Evolutionary conservation across 2,329 filamentous ascomycete species (phyloP), one percentile per base, ranked within the genome.

Genomic region (Xylaria sp.): DNA sequence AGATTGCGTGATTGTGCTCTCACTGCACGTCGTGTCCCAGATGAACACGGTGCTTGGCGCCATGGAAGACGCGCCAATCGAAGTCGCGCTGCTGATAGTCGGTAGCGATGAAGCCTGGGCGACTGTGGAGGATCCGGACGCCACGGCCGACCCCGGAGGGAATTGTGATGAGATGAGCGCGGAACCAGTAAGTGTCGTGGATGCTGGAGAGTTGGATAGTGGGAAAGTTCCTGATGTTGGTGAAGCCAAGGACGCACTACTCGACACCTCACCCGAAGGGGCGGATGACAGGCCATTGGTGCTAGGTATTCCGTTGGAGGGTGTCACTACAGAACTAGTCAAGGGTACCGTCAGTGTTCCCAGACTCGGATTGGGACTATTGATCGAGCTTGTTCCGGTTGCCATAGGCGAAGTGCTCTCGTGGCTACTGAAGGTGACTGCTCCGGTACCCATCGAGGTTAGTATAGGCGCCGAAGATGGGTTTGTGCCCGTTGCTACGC

Each of bases 11-110:
- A 64, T 60, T 40, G 64, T 66, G 29, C 40, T 66, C 53, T 64
- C 60, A 9, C 33, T 66, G 38, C 66, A 68, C 21, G 66, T 67
- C 25, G 65, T 54, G 31, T 67, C 66, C 51, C 41, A 63, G 21
- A 58, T 55, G 19, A 62, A 60, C 4, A 51, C 41, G 7, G 59
- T 63, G 49, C 52, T 60, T 25, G 53, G n/a, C 46, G 48, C 60
- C 17, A 43, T 53, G 46, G 64, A 60, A 13, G 47, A 33, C 9
- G 58, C 27, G 11, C 35, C 46, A 35, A 27, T 29, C 13, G 59
- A 63, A 23, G 58, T 25, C 25, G 61, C 29, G 31, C 40, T 47
- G 21, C 17, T 44, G 15, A 29, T 33, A 25, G 21, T 48, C n/a
- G 38, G 46, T 13, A 37, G 21, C 31, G 51, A 52, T 3, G 62